Base-by-base conservation (phyloP, 1,284 basidiomycete genomes). In the Mycena sp. region DNA sequence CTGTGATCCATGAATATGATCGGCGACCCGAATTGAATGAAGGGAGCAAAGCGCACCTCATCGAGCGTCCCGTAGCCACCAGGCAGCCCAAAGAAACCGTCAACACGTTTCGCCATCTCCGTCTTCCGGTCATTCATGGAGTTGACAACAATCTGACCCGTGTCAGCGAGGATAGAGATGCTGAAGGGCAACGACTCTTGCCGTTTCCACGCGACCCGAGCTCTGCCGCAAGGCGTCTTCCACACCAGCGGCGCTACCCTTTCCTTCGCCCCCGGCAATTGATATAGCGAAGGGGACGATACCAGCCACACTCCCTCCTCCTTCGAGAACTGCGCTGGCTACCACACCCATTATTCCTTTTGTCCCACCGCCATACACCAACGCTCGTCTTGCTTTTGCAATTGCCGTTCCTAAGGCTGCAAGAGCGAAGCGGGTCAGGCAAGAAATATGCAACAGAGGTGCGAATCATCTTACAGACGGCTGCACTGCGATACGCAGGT, bases 21-120 rank as follows among this genome's bases (percentile, higher is more conserved):
- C 44, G 35, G 32, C 41, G 38, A 26, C 50, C 4, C 23, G 6
- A 35, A 10, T 14, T 28, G 41, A 6, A 32, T 26, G 11, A 26
- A 55, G 40, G 45, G 37, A 56, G 54, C 29, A 25, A 52, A 40
- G 51, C 53, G 26, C 46, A 92, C 92, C 83, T 98, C 96, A 75
- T 98, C 96, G 68, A 94, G 94, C 0, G 95, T 97, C 17, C 95
- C 95, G 71, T 88, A 96, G 0, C 95, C 96, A 30, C 95, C 95
- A 7, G 96, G 95, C 10, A 98, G 81, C 14, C 89, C 92, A 50
- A 98, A 81, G 72, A 98, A 98, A 0, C 89, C 95, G 29, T 86
- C 84, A 0, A 87, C 86, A n/a, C 91, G 83, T 67, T 84, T 85
- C 0, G 94, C 94, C 95, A 98, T 97, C 71, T 90, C 87, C 14